Evolutionary conservation across 2,329 filamentous ascomycete genomes (phyloP).

Genomic region (Aspergillus alliaceus): DNA sequence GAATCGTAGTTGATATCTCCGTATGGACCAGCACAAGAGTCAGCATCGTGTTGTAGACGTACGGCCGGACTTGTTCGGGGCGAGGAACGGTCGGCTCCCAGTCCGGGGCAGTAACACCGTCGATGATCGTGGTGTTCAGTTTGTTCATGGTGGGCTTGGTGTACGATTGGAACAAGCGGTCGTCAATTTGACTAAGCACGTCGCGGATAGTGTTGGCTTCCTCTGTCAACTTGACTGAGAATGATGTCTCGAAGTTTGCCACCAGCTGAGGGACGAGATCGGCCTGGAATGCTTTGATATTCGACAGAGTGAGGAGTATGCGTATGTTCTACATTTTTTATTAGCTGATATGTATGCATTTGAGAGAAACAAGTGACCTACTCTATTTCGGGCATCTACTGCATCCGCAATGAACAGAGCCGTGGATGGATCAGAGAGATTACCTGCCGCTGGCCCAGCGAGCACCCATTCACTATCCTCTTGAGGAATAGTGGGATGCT

Average conservation of each 20-base stretch:
- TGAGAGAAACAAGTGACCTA: slow-evolving; percentile 33
- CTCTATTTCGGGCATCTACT: slow-evolving; percentile 55
- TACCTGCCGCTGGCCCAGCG: slow-evolving; percentile 38
- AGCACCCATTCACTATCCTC: slow-evolving; percentile 54
- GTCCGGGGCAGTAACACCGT: slow-evolving; percentile 67
- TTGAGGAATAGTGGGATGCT: slow-evolving; percentile 68
- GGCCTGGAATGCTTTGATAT: slow-evolving; percentile 78
- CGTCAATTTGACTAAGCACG: slow-evolving; percentile 86
- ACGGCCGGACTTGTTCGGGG: slow-evolving; percentile 77
- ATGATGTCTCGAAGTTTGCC: slow-evolving; percentile 87
- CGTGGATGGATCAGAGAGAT: slow-evolving; percentile 34
- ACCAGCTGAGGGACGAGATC: slow-evolving; percentile 87
- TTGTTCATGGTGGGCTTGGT: slow-evolving; percentile 72
- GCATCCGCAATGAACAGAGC: slow-evolving; percentile 49
- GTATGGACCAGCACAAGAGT: slow-evolving; percentile 87
- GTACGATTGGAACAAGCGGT: slow-evolving; percentile 88
- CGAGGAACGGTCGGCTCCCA: slow-evolving; percentile 65
- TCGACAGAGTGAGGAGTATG: slow-evolving; percentile 90
- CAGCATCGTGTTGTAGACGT: slow-evolving; percentile 85
- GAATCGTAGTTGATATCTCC: slow-evolving; percentile 78
- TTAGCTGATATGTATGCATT: slow-evolving; percentile 12
- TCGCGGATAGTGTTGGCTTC: slow-evolving; percentile 91
- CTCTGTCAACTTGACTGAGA: slow-evolving; percentile 90
- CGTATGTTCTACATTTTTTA: slow-evolving; percentile 71
- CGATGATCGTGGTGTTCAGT: slow-evolving; percentile 68